These are phyloP conservation scores for Tylopilus plumbeoviolaceoides DNA, from an alignment of 768 basidiomycete genomes.

Conservation along the genomic window DNA sequence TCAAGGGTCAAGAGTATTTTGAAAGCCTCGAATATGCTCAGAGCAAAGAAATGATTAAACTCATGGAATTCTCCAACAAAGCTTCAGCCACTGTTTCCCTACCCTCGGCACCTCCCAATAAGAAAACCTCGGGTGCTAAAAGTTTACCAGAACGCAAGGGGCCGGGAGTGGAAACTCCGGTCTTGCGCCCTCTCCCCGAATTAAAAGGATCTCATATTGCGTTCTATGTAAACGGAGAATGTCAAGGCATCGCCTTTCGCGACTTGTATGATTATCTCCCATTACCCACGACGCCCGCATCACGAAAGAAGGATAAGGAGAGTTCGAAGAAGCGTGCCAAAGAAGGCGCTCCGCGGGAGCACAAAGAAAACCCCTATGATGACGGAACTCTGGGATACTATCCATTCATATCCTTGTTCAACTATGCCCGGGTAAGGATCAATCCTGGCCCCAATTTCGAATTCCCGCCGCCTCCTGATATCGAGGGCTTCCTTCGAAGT, in stretches of 20 bases:
- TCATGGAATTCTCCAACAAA: slow-evolving; percentile 76
- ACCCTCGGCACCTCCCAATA: slow-evolving; percentile 49
- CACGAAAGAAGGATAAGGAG: slow-evolving; percentile 58
- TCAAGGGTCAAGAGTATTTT: slow-evolving; percentile 96
- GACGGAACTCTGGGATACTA: slow-evolving; percentile 96
- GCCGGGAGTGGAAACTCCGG: slow-evolving; percentile 30
- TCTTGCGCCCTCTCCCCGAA: slow-evolving; percentile 63
- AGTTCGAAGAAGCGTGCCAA: slow-evolving; percentile 51
- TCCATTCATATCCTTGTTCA: slow-evolving; percentile 91
- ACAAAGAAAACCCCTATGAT: slow-evolving; percentile 82
- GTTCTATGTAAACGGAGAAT: slow-evolving; percentile 91
- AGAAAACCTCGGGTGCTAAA: slow-evolving; percentile 69
- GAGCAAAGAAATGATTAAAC: slow-evolving; percentile 86
- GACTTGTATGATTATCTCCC: slow-evolving; percentile 91
- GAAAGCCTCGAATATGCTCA: slow-evolving; percentile 87
- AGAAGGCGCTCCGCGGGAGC: slow-evolving; percentile 63
- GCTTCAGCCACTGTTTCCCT: slow-evolving; percentile 50
- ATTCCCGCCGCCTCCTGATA: slow-evolving; percentile 73
- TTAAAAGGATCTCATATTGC: slow-evolving; percentile 70
- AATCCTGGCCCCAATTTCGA: slow-evolving; percentile 90
- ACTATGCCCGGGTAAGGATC: slow-evolving; percentile 75
- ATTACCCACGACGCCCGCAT: slow-evolving; percentile 58
- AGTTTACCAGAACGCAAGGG: slow-evolving; percentile 56
- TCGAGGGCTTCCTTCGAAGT: slow-evolving; percentile 57
- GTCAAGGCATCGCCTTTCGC: slow-evolving; percentile 77